Conservation (phyloP, 2,329 filamentous ascomycete genomes). For the Coniochaeta sp. region DNA sequence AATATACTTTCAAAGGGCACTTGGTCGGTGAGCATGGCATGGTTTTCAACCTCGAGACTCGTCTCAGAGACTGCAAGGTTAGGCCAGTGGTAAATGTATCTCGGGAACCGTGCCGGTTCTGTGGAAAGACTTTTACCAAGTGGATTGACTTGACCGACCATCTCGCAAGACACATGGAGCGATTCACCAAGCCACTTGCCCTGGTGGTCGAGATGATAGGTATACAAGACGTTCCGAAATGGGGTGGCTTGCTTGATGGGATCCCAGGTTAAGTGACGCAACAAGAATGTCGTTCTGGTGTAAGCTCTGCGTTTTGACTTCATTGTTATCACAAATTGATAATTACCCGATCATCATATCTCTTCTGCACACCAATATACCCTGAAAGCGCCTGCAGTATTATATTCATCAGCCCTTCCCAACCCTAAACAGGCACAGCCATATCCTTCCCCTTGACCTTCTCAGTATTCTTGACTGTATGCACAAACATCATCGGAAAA, state of each 20-base stretch:
- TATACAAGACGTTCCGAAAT: not conserved
- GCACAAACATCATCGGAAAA: slow-evolving; percentile 48
- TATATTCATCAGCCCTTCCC: not conserved
- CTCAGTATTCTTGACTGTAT: slow-evolving; percentile 44
- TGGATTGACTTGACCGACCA: slow-evolving; percentile 97
- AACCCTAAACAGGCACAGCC: slow-evolving; percentile 1
- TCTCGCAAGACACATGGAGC: slow-evolving; percentile 88
- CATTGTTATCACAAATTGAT: too few species aligned
- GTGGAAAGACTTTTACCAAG: slow-evolving; percentile 67
- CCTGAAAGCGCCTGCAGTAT: not conserved
- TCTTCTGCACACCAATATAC: not conserved
- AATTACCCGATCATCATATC: too few species aligned
- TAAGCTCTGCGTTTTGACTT: not conserved
- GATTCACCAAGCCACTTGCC: slow-evolving; percentile 76
- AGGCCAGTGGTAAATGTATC: too few species aligned
- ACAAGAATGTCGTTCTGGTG: not conserved
- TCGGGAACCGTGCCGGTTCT: slow-evolving; percentile 82
- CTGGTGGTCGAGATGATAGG: slow-evolving; percentile 35
- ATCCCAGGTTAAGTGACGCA: not conserved
- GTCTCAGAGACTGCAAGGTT: too few species aligned
- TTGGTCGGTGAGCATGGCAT: slow-evolving; percentile 87
- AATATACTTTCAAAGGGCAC: slow-evolving; percentile 90
- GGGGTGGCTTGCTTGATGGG: not conserved
- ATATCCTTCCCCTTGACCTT: slow-evolving; percentile 1
- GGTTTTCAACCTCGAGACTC: too few species aligned